Conservation (phyloP, 1,284 basidiomycete species). For the Malassezia yamatoensis region DNA sequence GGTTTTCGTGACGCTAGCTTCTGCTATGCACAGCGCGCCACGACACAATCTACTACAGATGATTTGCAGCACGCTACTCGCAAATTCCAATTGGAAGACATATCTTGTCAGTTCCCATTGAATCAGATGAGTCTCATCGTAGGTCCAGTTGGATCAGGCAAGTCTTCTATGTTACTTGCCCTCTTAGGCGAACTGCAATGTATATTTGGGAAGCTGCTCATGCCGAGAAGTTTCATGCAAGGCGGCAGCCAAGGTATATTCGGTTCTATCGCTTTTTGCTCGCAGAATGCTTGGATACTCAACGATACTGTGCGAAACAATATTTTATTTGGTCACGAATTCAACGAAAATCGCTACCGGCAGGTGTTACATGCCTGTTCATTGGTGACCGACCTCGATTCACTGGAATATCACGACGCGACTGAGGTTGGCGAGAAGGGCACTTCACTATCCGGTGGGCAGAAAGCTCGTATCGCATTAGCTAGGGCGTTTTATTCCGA, state of each 20-base stretch:
- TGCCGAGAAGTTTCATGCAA: conserved; percentile 1
- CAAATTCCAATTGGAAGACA: conserved; percentile 3
- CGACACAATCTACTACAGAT: not conserved
- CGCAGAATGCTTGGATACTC: conserved; percentile 21
- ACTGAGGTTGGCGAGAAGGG: conserved; percentile 77
- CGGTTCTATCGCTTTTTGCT: conserved; percentile 50
- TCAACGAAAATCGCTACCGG: conserved; percentile 21
- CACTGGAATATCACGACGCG: conserved; percentile 65
- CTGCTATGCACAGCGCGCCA: conserved; percentile 11
- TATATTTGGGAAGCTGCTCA: conserved; percentile 2
- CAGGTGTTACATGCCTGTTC: conserved; percentile 19
- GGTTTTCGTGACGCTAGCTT: conserved; percentile 52
- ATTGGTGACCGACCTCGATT: conserved; percentile 18
- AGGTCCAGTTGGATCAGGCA: conserved; percentile 20
- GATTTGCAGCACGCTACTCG: not conserved
- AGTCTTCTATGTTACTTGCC: conserved; percentile 22
- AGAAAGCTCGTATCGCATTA: conserved; percentile 26
- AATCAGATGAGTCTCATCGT: conserved; percentile 52
- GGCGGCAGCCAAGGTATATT: conserved; percentile 51
- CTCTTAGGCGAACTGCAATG: conserved; percentile 20
- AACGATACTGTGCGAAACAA: conserved; percentile 24
- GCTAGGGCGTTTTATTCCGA: conserved; percentile 24
- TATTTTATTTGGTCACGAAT: conserved; percentile 19
- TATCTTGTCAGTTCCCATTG: conserved; percentile 57
- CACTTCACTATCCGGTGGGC: conserved; percentile 26